These are phyloP conservation scores for Pascua sp. DNA, from an alignment of 1,284 basidiomycete genomes.

Conservation along the genomic window DNA sequence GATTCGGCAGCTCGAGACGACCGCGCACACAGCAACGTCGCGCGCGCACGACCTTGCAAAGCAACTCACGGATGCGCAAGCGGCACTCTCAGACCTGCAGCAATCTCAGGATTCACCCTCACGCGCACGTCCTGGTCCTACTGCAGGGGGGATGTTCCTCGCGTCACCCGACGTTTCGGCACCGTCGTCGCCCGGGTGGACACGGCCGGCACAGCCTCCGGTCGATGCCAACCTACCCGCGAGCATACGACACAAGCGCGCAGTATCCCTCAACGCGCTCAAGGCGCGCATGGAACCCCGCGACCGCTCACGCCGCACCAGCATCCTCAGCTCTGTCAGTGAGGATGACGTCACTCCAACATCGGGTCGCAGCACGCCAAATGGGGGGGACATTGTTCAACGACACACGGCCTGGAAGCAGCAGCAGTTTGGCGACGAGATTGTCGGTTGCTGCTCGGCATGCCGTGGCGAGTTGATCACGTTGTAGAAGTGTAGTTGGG, in stretches of 20 bases:
- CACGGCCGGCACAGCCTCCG: neutral
- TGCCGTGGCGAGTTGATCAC: slow-evolving; percentile 48
- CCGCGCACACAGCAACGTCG: slow-evolving; percentile 68
- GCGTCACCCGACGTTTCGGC: neutral
- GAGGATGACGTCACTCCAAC: slow-evolving; percentile 3
- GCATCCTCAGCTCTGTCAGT: slow-evolving; percentile 3
- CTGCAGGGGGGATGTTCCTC: slow-evolving; percentile 4
- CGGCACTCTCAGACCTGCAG: slow-evolving; percentile 16
- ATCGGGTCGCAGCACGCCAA: slow-evolving; percentile 1
- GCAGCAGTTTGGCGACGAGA: slow-evolving; percentile 49
- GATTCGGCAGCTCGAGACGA: slow-evolving; percentile 68
- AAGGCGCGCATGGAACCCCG: slow-evolving; percentile 70
- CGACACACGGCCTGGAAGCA: slow-evolving; percentile 1
- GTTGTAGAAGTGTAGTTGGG: slow-evolving; percentile 20
- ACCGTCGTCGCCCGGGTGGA: neutral
- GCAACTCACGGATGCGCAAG: slow-evolving; percentile 51
- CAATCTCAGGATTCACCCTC: neutral
- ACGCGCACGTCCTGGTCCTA: neutral
- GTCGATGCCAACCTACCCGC: slow-evolving; percentile 66
- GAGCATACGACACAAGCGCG: slow-evolving; percentile 75
- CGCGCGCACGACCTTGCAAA: slow-evolving; percentile 67
- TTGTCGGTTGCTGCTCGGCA: slow-evolving; percentile 48
- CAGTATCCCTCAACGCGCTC: slow-evolving; percentile 78
- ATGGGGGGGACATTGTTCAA: neutral
- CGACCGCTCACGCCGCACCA: neutral